Percentiles rank a stretch among this genome's conserved stretches.
Evolutionary conservation across 306 rosid genomes (phyloP).

Genomic region (Crotalaria pallida): DNA sequence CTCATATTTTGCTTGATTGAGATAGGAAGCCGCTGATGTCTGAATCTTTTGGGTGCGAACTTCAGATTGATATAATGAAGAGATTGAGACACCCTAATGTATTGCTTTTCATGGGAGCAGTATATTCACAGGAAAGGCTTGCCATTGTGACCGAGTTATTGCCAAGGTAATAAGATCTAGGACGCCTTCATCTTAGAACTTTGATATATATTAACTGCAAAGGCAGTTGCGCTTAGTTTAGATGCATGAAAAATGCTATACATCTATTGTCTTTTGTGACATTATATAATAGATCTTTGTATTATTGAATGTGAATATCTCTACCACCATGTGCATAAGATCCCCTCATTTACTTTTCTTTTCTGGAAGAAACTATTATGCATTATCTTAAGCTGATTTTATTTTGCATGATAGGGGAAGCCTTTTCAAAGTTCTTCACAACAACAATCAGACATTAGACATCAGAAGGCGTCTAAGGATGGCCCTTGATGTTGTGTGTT

Average conservation of each 20-base stretch:
- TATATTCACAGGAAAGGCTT: conserved; percentile 55
- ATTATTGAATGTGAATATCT: not conserved
- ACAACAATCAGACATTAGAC: conserved; percentile 54
- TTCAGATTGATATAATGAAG: conserved; percentile 80
- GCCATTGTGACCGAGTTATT: conserved; percentile 73
- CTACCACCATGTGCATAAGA: not conserved
- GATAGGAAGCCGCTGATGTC: conserved; percentile 16
- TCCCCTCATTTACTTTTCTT: not conserved
- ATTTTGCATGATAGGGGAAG: conserved; percentile 59
- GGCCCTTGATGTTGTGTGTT: conserved; percentile 80
- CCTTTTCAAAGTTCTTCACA: conserved; percentile 66
- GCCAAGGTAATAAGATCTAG: conserved; percentile 57
- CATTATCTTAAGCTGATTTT: conserved; percentile 8
- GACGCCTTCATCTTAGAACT: conserved; percentile 9
- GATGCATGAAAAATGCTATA: conserved; percentile 1
- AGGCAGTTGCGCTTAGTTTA: conserved; percentile 9
- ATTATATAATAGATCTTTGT: not conserved
- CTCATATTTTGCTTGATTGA: not conserved
- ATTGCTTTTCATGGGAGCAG: conserved; percentile 80
- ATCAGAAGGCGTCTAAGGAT: conserved; percentile 57
- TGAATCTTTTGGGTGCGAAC: conserved; percentile 7
- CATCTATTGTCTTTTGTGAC: not conserved
- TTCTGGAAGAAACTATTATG: not conserved
- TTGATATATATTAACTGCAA: conserved; percentile 3
- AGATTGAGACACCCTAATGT: conserved; percentile 84